These are phyloP conservation scores for Collybiopsis confluens DNA, from an alignment of 768 basidiomycete genomes.

Conservation along the genomic window DNA sequence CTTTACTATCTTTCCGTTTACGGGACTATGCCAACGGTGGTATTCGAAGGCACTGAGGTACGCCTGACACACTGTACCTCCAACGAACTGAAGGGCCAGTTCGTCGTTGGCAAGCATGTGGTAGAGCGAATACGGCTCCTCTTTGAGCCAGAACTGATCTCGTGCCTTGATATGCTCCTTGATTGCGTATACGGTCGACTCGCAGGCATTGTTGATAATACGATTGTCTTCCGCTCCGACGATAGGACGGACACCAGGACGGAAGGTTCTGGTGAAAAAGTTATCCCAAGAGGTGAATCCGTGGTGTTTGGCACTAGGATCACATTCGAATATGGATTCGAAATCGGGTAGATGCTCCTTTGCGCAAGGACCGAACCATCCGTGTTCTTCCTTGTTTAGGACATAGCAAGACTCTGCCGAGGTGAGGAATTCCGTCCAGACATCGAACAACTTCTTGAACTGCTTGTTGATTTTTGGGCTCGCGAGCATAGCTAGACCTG, in stretches of 20 bases:
- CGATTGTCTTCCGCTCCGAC: conserved; percentile 16
- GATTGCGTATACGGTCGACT: conserved; percentile 45
- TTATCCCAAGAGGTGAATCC: conserved; percentile 51
- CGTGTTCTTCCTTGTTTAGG: conserved; percentile 17
- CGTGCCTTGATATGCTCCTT: conserved; percentile 30
- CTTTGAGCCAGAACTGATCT: conserved; percentile 61
- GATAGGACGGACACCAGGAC: conserved; percentile 34
- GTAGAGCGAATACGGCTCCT: conserved; percentile 52
- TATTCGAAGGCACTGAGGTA: conserved; percentile 53
- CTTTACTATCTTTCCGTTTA: conserved; percentile 39
- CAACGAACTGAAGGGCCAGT: conserved; percentile 36
- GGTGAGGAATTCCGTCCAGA: conserved; percentile 38
- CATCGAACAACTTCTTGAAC: conserved; percentile 38
- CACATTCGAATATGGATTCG: conserved; percentile 32
- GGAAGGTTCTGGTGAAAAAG: conserved; percentile 48
- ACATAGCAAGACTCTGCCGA: conserved; percentile 36
- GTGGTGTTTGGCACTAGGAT: conserved; percentile 33
- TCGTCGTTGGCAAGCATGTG: conserved; percentile 49
- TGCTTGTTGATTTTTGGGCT: conserved; percentile 34
- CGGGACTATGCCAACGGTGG: conserved; percentile 63
- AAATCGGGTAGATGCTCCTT: conserved; percentile 23
- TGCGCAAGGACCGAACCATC: conserved; percentile 3
- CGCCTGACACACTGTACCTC: conserved; percentile 52
- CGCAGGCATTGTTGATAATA: conserved; percentile 49
- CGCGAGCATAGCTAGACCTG: conserved; percentile 22